Evolutionary conservation across 345 rosid species (phyloP).

Genomic region (Geranium rotundifolium): DNA sequence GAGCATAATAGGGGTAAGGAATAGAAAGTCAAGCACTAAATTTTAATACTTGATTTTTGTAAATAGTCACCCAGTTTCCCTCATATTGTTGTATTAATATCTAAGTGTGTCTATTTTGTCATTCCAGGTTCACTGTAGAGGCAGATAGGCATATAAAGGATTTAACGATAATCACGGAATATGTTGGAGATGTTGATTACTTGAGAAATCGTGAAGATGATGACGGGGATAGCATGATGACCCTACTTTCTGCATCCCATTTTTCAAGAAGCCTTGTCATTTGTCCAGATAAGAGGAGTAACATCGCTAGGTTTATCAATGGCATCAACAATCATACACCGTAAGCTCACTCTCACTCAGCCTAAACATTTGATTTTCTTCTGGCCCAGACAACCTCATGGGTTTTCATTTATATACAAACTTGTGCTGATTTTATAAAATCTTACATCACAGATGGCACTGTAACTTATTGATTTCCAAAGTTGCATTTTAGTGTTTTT

Average conservation of each 20-base stretch:
- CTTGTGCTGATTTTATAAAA: too few species aligned
- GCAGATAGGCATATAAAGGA: conserved; percentile 79
- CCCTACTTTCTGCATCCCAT: conserved; percentile 57
- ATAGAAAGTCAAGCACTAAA: too few species aligned
- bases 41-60: too few species aligned
- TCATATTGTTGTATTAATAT: not conserved
- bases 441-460: too few species aligned
- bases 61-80: too few species aligned
- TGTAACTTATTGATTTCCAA: too few species aligned
- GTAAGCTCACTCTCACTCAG: conserved; percentile 36
- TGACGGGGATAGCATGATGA: conserved; percentile 97
- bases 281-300: conserved; percentile 73
- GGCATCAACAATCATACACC: conserved; percentile 86
- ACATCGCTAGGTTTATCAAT: conserved; percentile 77
- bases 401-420: too few species aligned
- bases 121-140: conserved; percentile 73
- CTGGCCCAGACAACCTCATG: too few species aligned
- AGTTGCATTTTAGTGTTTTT: too few species aligned
- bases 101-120: conserved; percentile 4
- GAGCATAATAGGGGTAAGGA: too few species aligned
- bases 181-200: conserved; percentile 88
- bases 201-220: conserved; percentile 60
- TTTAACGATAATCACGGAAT: conserved; percentile 74
- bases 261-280: conserved; percentile 66
- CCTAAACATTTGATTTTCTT: too few species aligned